A percentile compares a stretch with the other conserved stretches of the same genome.
Conservation (phyloP, 495 filamentous ascomycete species). For the Chaetomium tenue region DNA sequence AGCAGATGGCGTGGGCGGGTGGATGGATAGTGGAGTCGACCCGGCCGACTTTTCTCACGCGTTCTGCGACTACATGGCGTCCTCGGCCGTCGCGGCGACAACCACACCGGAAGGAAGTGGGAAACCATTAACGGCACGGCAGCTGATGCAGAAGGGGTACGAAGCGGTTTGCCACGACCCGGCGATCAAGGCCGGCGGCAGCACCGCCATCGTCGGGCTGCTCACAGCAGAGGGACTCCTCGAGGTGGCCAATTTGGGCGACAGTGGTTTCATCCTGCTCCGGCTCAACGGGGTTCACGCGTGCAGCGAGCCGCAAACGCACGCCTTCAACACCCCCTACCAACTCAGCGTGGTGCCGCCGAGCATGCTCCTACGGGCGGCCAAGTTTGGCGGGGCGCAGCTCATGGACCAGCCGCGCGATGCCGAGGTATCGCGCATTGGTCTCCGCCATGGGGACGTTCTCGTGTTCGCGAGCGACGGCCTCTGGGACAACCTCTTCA, state of each 20-base stretch:
- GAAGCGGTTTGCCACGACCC: conserved; percentile 72
- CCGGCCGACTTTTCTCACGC: conserved; percentile 93
- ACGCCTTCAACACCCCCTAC: conserved; percentile 96
- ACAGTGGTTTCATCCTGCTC: conserved; percentile 90
- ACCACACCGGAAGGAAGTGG: conserved; percentile 13
- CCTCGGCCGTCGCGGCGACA: conserved; percentile 50
- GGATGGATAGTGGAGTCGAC: conserved; percentile 86
- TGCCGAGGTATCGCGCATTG: conserved; percentile 71
- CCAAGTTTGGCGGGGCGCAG: conserved; percentile 75
- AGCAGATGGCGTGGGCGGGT: conserved; percentile 93
- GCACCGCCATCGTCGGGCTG: conserved; percentile 83
- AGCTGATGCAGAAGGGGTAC: conserved; percentile 80
- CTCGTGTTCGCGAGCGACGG: conserved; percentile 90
- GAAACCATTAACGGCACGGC: conserved; percentile 56
- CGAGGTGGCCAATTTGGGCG: conserved; percentile 91
- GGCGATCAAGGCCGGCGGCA: conserved; percentile 74
- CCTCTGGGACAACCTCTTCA: conserved; percentile 94
- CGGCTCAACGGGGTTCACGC: conserved; percentile 79
- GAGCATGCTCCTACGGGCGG: conserved; percentile 69
- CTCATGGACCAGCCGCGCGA: conserved; percentile 80
- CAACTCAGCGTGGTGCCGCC: conserved; percentile 88
- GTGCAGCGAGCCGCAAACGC: conserved; percentile 81
- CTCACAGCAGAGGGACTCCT: conserved; percentile 66
- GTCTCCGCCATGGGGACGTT: conserved; percentile 84
- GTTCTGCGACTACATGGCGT: conserved; percentile 88